A percentile compares a stretch with the other conserved stretches of the same genome.
These are phyloP conservation scores for Gymnopilus junonius DNA, from an alignment of 768 basidiomycete species.

Conservation along the genomic window DNA sequence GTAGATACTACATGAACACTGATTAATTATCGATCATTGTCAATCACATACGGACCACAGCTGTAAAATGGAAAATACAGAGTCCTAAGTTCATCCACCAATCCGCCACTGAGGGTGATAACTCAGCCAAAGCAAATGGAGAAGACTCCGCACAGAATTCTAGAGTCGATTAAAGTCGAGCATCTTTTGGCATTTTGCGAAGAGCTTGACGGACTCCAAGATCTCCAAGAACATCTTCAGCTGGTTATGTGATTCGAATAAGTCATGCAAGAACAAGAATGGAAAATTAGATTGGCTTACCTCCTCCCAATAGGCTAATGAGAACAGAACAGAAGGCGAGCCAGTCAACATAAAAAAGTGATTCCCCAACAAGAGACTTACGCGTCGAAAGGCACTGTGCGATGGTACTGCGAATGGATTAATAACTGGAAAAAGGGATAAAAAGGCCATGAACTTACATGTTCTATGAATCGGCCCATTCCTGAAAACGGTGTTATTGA, in stretches of 20 bases:
- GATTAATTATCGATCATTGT: too few species aligned
- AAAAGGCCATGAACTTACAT: slow-evolving; percentile 37
- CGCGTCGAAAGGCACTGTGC: slow-evolving; percentile 69
- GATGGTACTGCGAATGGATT: slow-evolving; percentile 52
- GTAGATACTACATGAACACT: not conserved
- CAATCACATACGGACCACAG: too few species aligned
- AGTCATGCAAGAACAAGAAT: not conserved
- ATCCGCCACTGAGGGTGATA: not conserved
- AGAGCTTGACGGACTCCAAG: slow-evolving; percentile 79
- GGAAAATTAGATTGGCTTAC: slow-evolving; percentile 25
- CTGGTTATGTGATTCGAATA: slow-evolving; percentile 30
- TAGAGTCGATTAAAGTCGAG: slow-evolving; percentile 12
- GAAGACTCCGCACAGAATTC: not conserved
- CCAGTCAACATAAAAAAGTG: not conserved
- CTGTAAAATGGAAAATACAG: not conserved
- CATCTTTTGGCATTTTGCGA: slow-evolving; percentile 25
- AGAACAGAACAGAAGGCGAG: not conserved
- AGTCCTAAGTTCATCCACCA: not conserved
- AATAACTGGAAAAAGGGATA: slow-evolving; percentile 11
- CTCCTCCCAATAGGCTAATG: slow-evolving; percentile 66
- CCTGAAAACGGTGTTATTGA: slow-evolving; percentile 28
- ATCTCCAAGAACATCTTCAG: slow-evolving; percentile 81
- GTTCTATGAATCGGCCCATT: slow-evolving; percentile 71
- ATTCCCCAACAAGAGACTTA: slow-evolving; percentile 27
- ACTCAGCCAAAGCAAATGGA: not conserved